Conservation (phyloP, 2,329 filamentous ascomycete genomes). For the Stylonectria norvegica region DNA sequence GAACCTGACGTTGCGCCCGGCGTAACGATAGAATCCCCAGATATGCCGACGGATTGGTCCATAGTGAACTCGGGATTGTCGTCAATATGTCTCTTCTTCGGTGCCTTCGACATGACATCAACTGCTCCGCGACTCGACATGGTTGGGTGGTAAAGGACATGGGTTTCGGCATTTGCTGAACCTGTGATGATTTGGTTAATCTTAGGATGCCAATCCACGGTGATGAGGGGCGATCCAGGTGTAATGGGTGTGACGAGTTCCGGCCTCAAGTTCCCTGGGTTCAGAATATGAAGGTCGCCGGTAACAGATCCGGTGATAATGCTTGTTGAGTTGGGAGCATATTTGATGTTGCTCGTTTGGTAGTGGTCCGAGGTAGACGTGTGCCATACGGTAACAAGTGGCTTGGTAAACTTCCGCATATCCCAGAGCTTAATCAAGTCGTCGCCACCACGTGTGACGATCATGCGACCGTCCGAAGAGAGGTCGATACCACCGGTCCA, state of each 20-base stretch:
- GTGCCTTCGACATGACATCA: slow-evolving; percentile 85
- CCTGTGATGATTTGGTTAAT: slow-evolving; percentile 96
- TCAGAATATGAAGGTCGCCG: slow-evolving; percentile 87
- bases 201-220: slow-evolving; percentile 87
- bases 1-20: slow-evolving; percentile 56
- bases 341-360: slow-evolving; percentile 81
- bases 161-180: slow-evolving; percentile 85
- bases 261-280: slow-evolving; percentile 81
- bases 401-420: slow-evolving; percentile 88
- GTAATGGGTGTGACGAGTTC: slow-evolving; percentile 90
- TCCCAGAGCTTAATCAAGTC: slow-evolving; percentile 96
- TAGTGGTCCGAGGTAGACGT: slow-evolving; percentile 80
- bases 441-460: slow-evolving; percentile 88
- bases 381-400: slow-evolving; percentile 76
- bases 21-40: slow-evolving; percentile 75
- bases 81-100: slow-evolving; percentile 92
- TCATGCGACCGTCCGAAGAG: slow-evolving; percentile 83
- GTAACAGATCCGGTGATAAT: slow-evolving; percentile 86
- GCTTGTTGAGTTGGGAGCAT: slow-evolving; percentile 77
- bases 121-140: slow-evolving; percentile 78
- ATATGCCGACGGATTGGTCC: slow-evolving; percentile 76
- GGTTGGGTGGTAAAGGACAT: slow-evolving; percentile 86
- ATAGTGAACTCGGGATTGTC: slow-evolving; percentile 86
- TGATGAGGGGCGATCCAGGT: slow-evolving; percentile 74
- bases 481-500: slow-evolving; percentile 94